Evolutionary conservation across 2,329 filamentous ascomycete species (phyloP), one percentile per base, ranked within the genome.

Genomic region (Penicillium capsulatum): DNA sequence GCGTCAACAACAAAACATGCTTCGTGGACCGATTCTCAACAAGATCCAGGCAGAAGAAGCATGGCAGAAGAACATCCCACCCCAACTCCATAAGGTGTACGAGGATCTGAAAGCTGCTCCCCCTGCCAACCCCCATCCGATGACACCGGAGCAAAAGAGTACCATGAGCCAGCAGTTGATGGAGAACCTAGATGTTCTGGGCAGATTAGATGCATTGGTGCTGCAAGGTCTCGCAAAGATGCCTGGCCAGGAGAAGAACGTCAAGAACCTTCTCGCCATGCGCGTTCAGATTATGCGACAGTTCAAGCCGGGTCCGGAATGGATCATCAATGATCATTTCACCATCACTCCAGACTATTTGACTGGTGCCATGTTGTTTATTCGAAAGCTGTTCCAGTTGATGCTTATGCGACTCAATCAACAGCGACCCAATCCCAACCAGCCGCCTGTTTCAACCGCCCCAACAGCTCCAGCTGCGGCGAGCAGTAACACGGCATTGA

Each of bases 201-300:
- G 60, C 22, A 62, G 67, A 35, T 58, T 72, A 53, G 69, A 73
- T 47, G 49, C 56, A 2, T 57, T 72, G 22, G 58, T 72, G 15
- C 7, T 43, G 3, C 55, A 63, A 27, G 65, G 60, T 22, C 65
- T 68, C 32, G 54, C 59, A 4, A 66, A 61, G 40, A 50, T 66
- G 22, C 62, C 60, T 15, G 59, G 54, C 15, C 65, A 72, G 34
- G 69, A 73, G 36, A 62, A 60, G 31, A 58, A 58, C 20, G 45
- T 69, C 16, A 59, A 52, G 24, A 55, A 52, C 24, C 52, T 70
- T 20, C 55, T 69, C 34, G 57, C 56, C 26, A 68, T 66, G 61
- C 67, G 69, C 24, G 56, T 69, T 27, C 61, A 69, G 48, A 56
- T 73, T 34, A 65, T 71, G 59, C 63, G 64, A 30, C 71, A 73